These are phyloP conservation scores for Ephemerocybe angulata DNA, from an alignment of 768 basidiomycete species.

Conservation along the genomic window DNA sequence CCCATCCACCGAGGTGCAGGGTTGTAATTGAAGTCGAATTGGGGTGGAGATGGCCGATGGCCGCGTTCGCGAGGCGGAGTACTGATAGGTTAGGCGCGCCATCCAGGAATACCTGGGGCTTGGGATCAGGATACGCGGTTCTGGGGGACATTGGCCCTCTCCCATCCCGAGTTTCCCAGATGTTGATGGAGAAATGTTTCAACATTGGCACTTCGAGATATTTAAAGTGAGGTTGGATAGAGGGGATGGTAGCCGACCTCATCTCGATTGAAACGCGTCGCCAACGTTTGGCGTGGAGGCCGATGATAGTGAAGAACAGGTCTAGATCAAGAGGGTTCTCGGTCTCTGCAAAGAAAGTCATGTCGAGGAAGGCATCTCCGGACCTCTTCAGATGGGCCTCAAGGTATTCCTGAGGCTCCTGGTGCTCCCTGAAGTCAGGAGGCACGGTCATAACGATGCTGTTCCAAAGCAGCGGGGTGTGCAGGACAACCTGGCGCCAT, in stretches of 20 bases:
- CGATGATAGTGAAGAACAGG: constrained; percentile 28
- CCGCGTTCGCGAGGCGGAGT: constrained; percentile 40
- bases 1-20: constrained; percentile 43
- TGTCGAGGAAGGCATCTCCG: constrained; percentile 32
- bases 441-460: constrained; percentile 31
- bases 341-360: constrained; percentile 28
- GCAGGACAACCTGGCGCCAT: constrained; percentile 41
- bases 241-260: constrained; percentile 18
- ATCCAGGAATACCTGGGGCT: constrained; percentile 27
- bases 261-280: constrained; percentile 32
- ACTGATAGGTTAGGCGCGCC: constrained; percentile 34
- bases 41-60: constrained; percentile 38
- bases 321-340: constrained; percentile 17
- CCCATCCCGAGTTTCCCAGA: constrained; percentile 17
- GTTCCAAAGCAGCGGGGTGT: constrained; percentile 44
- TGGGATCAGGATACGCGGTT: constrained; percentile 22
- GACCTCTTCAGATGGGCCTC: constrained; percentile 38
- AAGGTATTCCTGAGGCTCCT: constrained; percentile 23
- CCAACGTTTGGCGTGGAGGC: constrained; percentile 37
- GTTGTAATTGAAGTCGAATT: constrained; percentile 33
- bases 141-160: constrained; percentile 22
- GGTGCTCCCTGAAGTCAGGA: constrained; percentile 4
- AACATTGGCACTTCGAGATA: constrained; percentile 29
- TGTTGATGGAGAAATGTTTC: constrained; percentile 36
- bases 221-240: constrained; percentile 27